Conservation (phyloP, 2,329 filamentous ascomycete genomes). For the Neofusicoccum kwambonambiense region DNA sequence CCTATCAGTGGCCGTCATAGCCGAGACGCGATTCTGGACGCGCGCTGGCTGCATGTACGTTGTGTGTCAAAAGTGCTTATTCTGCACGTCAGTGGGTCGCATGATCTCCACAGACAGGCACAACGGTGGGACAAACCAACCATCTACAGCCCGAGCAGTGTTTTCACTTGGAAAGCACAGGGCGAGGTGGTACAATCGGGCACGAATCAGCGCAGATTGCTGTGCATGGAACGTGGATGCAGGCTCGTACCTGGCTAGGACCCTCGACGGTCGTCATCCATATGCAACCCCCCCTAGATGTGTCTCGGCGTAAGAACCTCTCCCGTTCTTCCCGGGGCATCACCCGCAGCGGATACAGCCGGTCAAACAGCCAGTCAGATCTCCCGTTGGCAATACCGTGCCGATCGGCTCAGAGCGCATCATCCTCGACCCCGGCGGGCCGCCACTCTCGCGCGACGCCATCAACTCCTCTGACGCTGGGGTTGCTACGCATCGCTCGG, state of each 20-base stretch:
- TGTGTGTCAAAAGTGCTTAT: conserved; percentile 16
- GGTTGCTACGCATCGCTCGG: background rate
- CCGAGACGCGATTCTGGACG: background rate
- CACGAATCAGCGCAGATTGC: conserved; percentile 8
- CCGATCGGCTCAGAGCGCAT: conserved; percentile 9
- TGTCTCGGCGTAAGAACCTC: conserved; percentile 9
- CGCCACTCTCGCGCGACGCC: background rate
- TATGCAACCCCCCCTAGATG: background rate
- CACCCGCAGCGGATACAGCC: conserved; percentile 13
- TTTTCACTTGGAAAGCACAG: background rate
- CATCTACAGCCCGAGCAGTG: background rate
- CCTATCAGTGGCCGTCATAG: conserved; percentile 2
- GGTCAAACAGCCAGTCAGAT: conserved; percentile 7
- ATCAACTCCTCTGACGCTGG: background rate
- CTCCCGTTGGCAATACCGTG: background rate
- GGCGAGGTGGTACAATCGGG: conserved; percentile 13
- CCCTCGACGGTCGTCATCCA: conserved; percentile 11
- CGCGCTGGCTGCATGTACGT: conserved; percentile 1
- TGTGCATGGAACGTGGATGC: conserved; percentile 3
- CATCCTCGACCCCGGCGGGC: background rate
- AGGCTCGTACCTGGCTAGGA: conserved; percentile 13
- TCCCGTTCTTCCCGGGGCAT: conserved; percentile 4
- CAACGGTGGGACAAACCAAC: background rate
- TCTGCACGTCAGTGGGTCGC: conserved; percentile 10
- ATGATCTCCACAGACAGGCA: conserved; percentile 14